These are phyloP conservation scores for Plectosphaerella plurivora DNA, from an alignment of 2,329 filamentous ascomycete genomes.

Conservation along the genomic window DNA sequence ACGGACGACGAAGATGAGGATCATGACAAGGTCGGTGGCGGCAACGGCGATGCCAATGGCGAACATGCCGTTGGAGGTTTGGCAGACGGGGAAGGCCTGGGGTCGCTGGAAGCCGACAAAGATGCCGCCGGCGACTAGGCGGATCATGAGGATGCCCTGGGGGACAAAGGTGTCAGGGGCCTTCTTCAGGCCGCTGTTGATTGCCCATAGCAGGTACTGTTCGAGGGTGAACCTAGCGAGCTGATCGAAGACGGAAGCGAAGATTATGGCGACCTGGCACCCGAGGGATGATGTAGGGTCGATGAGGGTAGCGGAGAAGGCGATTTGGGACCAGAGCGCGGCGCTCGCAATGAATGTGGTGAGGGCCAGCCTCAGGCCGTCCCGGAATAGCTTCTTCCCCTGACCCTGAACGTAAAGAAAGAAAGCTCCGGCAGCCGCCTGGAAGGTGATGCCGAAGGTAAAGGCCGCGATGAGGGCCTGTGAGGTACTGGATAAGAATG, in stretches of 20 bases:
- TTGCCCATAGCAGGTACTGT: slow-evolving; percentile 49
- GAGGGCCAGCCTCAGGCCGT: slow-evolving; percentile 63
- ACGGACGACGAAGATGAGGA: slow-evolving; percentile 34
- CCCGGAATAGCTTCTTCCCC: slow-evolving; percentile 44
- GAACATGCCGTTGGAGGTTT: slow-evolving; percentile 38
- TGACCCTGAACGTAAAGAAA: slow-evolving; percentile 42
- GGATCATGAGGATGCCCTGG: slow-evolving; percentile 41
- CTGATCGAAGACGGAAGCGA: slow-evolving; percentile 54
- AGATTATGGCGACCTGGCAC: slow-evolving; percentile 48
- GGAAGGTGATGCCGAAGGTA: slow-evolving; percentile 50
- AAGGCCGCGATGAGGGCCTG: slow-evolving; percentile 51
- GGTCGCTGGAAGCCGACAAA: slow-evolving; percentile 51
- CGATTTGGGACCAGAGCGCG: slow-evolving; percentile 48
- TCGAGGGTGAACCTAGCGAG: slow-evolving; percentile 47
- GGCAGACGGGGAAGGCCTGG: slow-evolving; percentile 47
- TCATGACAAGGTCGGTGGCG: slow-evolving; percentile 38
- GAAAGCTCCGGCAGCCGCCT: slow-evolving; percentile 42
- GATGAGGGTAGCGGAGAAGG: slow-evolving; percentile 46
- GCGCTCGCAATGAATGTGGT: slow-evolving; percentile 46
- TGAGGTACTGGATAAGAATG: slow-evolving; percentile 30
- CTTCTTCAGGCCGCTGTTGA: slow-evolving; percentile 32
- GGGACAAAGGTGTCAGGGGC: slow-evolving; percentile 32
- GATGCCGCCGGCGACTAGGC: slow-evolving; percentile 48
- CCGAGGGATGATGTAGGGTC: slow-evolving; percentile 32
- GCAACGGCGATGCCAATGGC: slow-evolving; percentile 41